A percentile compares a stretch with the other conserved stretches of the same genome.
Conservation (phyloP, 805 yeast species). For the Starmerella geochares region DNA sequence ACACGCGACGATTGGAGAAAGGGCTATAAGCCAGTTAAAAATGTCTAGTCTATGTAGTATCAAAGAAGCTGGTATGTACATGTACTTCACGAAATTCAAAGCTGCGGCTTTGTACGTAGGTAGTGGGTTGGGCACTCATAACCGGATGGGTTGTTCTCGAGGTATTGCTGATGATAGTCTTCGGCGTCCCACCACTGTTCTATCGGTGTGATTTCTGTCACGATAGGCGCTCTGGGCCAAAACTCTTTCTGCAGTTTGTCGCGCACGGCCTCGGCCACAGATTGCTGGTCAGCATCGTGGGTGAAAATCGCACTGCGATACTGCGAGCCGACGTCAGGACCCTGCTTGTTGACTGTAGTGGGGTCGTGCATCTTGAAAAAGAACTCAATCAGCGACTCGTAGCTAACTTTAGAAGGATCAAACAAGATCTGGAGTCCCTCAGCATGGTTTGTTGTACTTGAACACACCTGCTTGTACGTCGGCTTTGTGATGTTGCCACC, state of each 20-base stretch:
- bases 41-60: neutral
- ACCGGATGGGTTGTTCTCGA: slow-evolving; percentile 71
- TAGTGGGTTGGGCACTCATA: slow-evolving; percentile 87
- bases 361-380: slow-evolving; percentile 94
- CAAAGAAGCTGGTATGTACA: neutral
- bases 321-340: slow-evolving; percentile 82
- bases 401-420: slow-evolving; percentile 55
- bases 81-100: neutral
- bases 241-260: slow-evolving; percentile 58
- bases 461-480: slow-evolving; percentile 62
- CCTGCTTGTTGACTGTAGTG: slow-evolving; percentile 71
- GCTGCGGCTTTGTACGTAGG: slow-evolving; percentile 48
- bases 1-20: too few species aligned
- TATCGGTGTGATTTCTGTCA: slow-evolving; percentile 60
- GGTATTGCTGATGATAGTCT: slow-evolving; percentile 79
- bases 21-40: too few species aligned
- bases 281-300: slow-evolving; percentile 43
- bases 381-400: slow-evolving; percentile 60
- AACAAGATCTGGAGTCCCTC: slow-evolving; percentile 77
- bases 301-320: slow-evolving; percentile 76
- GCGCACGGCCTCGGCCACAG: slow-evolving; percentile 38
- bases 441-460: slow-evolving; percentile 67
- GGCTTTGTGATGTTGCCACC: slow-evolving; percentile 54
- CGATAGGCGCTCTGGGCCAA: slow-evolving; percentile 55
- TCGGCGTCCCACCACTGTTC: slow-evolving; percentile 84